Conservation (phyloP, 164 flowering plant genomes). For the Vitis rotundifolia region DNA sequence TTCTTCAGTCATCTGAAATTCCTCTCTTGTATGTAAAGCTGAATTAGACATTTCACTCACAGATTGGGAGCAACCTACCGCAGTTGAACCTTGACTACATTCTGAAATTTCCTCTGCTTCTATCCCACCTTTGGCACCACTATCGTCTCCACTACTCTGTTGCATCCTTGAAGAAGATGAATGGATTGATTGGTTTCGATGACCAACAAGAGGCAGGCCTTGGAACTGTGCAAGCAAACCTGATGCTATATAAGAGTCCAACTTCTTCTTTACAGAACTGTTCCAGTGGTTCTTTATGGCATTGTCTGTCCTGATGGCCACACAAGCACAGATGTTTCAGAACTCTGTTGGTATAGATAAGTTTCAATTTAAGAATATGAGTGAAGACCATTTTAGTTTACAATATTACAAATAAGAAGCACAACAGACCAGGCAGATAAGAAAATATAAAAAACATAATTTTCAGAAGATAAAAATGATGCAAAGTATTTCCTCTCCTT, state of each 20-base stretch:
- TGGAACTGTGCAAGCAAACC: slow-evolving; percentile 72
- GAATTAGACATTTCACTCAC: slow-evolving; percentile 38
- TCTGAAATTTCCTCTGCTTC: slow-evolving; percentile 72
- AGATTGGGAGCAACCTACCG: slow-evolving; percentile 46
- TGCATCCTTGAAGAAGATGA: slow-evolving; percentile 48
- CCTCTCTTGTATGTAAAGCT: slow-evolving; percentile 28
- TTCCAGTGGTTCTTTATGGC: slow-evolving; percentile 99
- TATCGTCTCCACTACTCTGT: slow-evolving; percentile 50
- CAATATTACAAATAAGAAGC: background rate
- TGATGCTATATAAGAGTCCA: slow-evolving; percentile 78
- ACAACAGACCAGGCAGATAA: background rate
- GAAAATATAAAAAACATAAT: background rate
- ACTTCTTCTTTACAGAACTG: slow-evolving; percentile 92
- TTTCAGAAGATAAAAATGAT: background rate
- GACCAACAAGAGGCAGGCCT: slow-evolving; percentile 45
- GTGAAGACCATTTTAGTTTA: background rate
- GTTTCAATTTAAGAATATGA: background rate
- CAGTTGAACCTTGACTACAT: slow-evolving; percentile 73
- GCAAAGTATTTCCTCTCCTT: background rate
- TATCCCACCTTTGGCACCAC: slow-evolving; percentile 34
- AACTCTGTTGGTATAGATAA: slow-evolving; percentile 1
- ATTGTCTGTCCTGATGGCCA: slow-evolving; percentile 88
- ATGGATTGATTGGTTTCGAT: slow-evolving; percentile 38
- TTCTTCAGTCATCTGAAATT: slow-evolving; percentile 32
- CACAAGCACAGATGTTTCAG: slow-evolving; percentile 24